A percentile compares a stretch with the other conserved stretches of the same genome.
Evolutionary conservation across 176 grass and related monocot species (phyloP).

Genomic region (Phyllostachys edulis): DNA sequence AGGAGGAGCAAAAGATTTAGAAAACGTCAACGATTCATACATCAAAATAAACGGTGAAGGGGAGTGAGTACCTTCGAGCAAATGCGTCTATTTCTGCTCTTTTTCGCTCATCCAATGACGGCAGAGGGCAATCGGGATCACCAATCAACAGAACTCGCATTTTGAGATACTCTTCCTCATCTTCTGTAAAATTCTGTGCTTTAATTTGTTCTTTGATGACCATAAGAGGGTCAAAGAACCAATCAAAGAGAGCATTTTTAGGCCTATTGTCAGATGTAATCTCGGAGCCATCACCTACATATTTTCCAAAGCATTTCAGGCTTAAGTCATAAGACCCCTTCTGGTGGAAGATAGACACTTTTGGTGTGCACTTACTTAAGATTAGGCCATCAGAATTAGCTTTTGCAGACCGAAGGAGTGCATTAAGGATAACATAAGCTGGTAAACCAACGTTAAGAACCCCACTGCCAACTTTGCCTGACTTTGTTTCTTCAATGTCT

Average conservation of each 20-base stretch:
- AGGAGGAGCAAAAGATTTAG: constrained; percentile 6
- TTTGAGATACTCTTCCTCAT: constrained; percentile 86
- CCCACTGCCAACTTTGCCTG: constrained; percentile 61
- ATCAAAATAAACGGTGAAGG: not conserved
- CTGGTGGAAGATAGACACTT: not conserved
- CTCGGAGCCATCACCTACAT: constrained; percentile 66
- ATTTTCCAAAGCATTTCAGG: constrained; percentile 12
- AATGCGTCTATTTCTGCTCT: constrained; percentile 88
- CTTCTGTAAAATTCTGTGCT: constrained; percentile 72
- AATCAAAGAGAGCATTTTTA: constrained; percentile 61
- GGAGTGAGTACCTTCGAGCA: constrained; percentile 57
- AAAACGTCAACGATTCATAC: not conserved
- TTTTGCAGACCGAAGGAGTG: constrained; percentile 68
- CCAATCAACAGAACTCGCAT: constrained; percentile 67
- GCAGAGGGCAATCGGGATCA: constrained; percentile 49
- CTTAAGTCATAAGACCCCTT: not conserved
- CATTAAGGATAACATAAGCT: constrained; percentile 87
- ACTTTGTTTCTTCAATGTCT: constrained; percentile 88
- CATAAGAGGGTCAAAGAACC: constrained; percentile 96
- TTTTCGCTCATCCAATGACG: constrained; percentile 63
- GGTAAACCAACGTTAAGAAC: constrained; percentile 82
- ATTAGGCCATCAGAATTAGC: constrained; percentile 59
- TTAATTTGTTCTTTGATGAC: constrained; percentile 94
- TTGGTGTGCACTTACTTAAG: constrained; percentile 59
- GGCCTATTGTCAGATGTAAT: constrained; percentile 88